Evolutionary conservation across 1,284 basidiomycete species (phyloP).

Genomic region (Sanghuangporus sanghuang): DNA sequence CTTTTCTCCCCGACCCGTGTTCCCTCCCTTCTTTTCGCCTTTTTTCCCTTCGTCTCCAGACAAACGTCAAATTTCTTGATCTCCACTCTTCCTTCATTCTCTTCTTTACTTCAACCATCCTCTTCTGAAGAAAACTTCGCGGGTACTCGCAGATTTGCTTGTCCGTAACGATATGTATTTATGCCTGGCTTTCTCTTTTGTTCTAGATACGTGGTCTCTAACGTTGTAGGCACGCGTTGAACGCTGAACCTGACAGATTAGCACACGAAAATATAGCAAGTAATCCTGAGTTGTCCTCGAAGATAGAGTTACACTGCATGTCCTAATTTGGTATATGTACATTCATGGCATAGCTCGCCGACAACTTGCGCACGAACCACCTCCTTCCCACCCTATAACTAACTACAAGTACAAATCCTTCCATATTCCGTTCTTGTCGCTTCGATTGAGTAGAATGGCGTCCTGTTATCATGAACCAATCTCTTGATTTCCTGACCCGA

Average conservation of each 20-base stretch:
- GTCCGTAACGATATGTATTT: not conserved
- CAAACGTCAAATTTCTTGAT: not conserved
- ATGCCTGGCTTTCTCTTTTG: not conserved
- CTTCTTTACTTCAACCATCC: not conserved
- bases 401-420: not conserved
- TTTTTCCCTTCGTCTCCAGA: too few species aligned
- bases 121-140: not conserved
- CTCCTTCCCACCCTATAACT: not conserved
- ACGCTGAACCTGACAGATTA: not conserved
- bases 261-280: not conserved
- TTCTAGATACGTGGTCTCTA: not conserved
- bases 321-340: too few species aligned
- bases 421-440: not conserved
- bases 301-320: too few species aligned
- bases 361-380: too few species aligned
- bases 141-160: not conserved
- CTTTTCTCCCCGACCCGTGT: not conserved
- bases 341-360: too few species aligned
- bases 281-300: too few species aligned
- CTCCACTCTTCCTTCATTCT: not conserved
- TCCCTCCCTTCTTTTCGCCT: not conserved
- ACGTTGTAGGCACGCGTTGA: slow-evolving; percentile 1
- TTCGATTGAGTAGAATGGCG: not conserved
- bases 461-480: not conserved
- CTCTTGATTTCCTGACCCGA: not conserved